Conservation (phyloP, 768 basidiomycete genomes). For the Russula dissimulans region DNA sequence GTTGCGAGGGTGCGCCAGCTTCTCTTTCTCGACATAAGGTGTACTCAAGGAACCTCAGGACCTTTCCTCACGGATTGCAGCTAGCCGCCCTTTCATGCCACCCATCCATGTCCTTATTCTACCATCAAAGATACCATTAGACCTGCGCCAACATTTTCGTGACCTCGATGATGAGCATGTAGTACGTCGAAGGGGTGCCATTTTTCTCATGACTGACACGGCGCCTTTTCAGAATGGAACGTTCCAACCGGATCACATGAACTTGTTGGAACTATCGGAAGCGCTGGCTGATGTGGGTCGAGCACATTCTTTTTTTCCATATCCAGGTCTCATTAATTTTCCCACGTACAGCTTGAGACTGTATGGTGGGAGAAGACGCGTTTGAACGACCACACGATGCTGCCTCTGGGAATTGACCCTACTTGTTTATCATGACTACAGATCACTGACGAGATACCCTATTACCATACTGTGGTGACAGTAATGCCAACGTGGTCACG, state of each 20-base stretch:
- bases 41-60: slow-evolving; percentile 32
- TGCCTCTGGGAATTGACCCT: slow-evolving; percentile 19
- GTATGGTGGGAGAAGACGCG: slow-evolving; percentile 40
- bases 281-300: slow-evolving; percentile 51
- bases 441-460: background rate
- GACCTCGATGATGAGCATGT: slow-evolving; percentile 54
- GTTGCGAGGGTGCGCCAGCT: slow-evolving; percentile 41
- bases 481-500: background rate
- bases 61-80: slow-evolving; percentile 42
- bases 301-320: background rate
- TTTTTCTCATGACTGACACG: background rate
- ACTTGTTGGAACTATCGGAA: slow-evolving; percentile 49
- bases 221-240: slow-evolving; percentile 33
- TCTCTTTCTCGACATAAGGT: background rate
- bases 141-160: slow-evolving; percentile 58
- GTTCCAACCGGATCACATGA: slow-evolving; percentile 65
- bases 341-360: slow-evolving; percentile 37
- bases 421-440: background rate
- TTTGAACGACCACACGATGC: slow-evolving; percentile 39
- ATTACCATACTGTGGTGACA: background rate
- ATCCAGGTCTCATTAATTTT: slow-evolving; percentile 10
- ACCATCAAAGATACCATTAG: slow-evolving; percentile 66
- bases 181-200: slow-evolving; percentile 32
- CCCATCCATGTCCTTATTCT: slow-evolving; percentile 65
- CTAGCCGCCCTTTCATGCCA: slow-evolving; percentile 56